Percentiles rank a stretch among this genome's conserved stretches.
These are phyloP conservation scores for Penicillium ucsense DNA, from an alignment of 495 filamentous ascomycete species.

Conservation along the genomic window DNA sequence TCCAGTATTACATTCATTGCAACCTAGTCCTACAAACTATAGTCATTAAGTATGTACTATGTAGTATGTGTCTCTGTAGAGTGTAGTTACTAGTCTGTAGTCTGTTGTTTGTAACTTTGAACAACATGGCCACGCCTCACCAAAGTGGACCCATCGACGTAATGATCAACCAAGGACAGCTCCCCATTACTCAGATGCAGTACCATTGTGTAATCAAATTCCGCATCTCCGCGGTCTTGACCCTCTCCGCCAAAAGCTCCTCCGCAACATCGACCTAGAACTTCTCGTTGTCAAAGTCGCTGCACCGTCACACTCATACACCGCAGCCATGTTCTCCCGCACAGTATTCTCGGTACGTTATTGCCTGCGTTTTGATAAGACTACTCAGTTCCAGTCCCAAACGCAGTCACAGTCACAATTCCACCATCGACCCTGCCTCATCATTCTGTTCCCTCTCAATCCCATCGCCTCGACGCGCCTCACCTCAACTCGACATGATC, in stretches of 20 bases:
- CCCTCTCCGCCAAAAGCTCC: neutral
- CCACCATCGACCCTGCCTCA: no score
- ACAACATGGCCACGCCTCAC: no score
- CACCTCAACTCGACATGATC: no score
- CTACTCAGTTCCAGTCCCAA: no score
- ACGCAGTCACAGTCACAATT: no score
- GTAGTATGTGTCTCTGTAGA: no score
- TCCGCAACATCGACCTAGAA: no score
- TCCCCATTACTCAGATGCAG: conserved; percentile 3
- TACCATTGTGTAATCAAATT: neutral
- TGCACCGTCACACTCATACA: neutral
- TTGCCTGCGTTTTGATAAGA: neutral
- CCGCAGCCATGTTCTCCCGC: conserved; percentile 29
- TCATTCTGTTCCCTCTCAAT: neutral
- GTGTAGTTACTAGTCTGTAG: no score
- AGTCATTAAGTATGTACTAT: no score
- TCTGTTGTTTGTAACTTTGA: no score
- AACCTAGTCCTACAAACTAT: no score
- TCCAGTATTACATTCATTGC: no score
- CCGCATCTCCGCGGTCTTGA: neutral
- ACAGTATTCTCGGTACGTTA: conserved; percentile 24
- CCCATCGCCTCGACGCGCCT: neutral
- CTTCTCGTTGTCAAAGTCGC: neutral
- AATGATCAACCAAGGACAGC: neutral
- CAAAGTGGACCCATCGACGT: neutral